Evolutionary conservation across 1,284 basidiomycete genomes (phyloP).

Genomic region (Apiotrichum akiyoshidainum): DNA sequence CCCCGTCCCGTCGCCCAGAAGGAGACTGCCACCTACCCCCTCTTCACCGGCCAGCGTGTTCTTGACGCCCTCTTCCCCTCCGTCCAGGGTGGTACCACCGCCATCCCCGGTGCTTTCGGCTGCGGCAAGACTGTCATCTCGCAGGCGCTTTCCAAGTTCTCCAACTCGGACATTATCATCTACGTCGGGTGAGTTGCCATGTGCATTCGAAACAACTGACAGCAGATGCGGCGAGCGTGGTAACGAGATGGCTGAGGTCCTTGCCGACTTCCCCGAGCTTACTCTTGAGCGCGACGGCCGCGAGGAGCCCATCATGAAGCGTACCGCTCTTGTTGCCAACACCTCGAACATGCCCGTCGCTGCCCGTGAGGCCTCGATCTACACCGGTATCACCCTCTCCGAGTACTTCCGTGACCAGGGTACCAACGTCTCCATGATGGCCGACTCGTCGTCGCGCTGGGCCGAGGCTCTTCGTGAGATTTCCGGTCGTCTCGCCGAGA

Average conservation of each 20-base stretch:
- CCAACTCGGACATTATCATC: slow-evolving; percentile 98
- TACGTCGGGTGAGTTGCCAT: slow-evolving; percentile 80
- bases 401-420: slow-evolving; percentile 99
- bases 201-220: neutral
- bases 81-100: slow-evolving; percentile 98
- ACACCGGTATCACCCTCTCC: slow-evolving; percentile 98
- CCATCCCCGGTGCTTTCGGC: slow-evolving; percentile 98
- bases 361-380: slow-evolving; percentile 98
- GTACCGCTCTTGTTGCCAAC: slow-evolving; percentile 97
- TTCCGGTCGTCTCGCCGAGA: slow-evolving; percentile 97
- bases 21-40: slow-evolving; percentile 84
- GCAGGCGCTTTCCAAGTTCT: slow-evolving; percentile 95
- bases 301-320: slow-evolving; percentile 99
- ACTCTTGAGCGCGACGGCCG: slow-evolving; percentile 84
- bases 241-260: slow-evolving; percentile 88
- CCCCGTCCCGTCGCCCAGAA: slow-evolving; percentile 94
- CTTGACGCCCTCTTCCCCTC: slow-evolving; percentile 97
- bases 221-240: slow-evolving; percentile 22
- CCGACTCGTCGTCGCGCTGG: slow-evolving; percentile 98
- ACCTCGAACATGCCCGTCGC: slow-evolving; percentile 99
- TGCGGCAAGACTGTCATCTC: slow-evolving; percentile 98
- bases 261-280: slow-evolving; percentile 94
- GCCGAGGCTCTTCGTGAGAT: slow-evolving; percentile 99
- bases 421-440: slow-evolving; percentile 99
- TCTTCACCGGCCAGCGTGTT: slow-evolving; percentile 95